phyloP scores from a whole-genome alignment of 768 basidiomycete species.

The Antrodiella citrinella region DNA sequence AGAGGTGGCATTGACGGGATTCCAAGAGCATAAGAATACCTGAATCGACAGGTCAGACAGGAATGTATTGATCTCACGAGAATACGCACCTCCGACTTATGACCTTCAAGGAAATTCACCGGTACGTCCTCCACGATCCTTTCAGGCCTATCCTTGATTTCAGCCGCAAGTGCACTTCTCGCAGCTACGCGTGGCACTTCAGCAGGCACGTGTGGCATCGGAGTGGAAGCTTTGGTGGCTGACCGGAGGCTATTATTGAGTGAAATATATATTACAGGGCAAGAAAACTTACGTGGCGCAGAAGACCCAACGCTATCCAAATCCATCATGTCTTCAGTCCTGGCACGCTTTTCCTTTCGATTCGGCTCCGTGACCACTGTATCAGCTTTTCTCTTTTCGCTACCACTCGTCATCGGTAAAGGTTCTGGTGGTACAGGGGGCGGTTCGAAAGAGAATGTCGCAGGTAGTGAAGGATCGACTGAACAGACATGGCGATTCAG shows the following conservation, averaged over 20 bases:
- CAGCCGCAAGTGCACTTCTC: background rate
- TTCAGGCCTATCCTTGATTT: background rate
- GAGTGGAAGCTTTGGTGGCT: background rate
- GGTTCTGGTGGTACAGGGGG: constrained; percentile 5
- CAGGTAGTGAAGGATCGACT: constrained; percentile 30
- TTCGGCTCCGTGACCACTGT: constrained; percentile 17
- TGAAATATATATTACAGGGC: too few species aligned
- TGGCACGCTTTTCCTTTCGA: constrained; percentile 58
- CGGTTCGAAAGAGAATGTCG: constrained; percentile 12
- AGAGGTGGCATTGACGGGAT: constrained; percentile 49
- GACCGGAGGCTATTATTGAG: background rate
- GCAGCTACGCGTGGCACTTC: background rate
- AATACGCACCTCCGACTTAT: constrained; percentile 10
- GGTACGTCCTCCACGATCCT: background rate
- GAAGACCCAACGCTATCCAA: constrained; percentile 29
- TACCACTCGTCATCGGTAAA: constrained; percentile 3
- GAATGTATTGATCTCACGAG: background rate
- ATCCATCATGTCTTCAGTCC: constrained; percentile 26
- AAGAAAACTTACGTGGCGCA: constrained; percentile 23
- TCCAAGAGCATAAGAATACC: constrained; percentile 82
- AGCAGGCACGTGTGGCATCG: background rate
- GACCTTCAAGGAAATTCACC: constrained; percentile 9
- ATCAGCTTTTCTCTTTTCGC: constrained; percentile 19
- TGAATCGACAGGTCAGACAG: constrained; percentile 24
- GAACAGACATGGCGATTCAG: constrained; percentile 70